These are phyloP conservation scores for Ophidiomyces ophidiicola DNA, from an alignment of 2,329 filamentous ascomycete species.

Conservation along the genomic window DNA sequence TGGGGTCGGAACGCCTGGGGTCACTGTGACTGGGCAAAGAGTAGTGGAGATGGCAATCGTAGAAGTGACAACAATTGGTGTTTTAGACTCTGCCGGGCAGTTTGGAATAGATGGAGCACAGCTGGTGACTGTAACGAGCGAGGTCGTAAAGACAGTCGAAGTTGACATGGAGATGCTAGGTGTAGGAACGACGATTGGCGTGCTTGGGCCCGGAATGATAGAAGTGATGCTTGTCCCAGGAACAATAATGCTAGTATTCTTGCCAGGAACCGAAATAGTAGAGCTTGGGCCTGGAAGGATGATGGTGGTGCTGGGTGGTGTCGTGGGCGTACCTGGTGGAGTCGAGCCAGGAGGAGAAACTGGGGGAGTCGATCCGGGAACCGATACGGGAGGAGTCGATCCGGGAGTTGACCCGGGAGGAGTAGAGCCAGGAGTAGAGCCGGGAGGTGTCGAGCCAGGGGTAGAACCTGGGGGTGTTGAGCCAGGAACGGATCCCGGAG, in stretches of 20 bases:
- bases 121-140: conserved; percentile 30
- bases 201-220: conserved; percentile 1
- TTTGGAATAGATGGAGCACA: conserved; percentile 32
- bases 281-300: background rate
- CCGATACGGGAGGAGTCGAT: background rate
- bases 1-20: conserved; percentile 7
- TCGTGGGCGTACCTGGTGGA: background rate
- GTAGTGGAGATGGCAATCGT: conserved; percentile 49
- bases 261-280: background rate
- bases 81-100: conserved; percentile 42
- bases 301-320: conserved; percentile 3
- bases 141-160: conserved; percentile 30
- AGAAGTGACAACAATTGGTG: conserved; percentile 40
- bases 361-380: conserved; percentile 1
- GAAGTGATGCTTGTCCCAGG: conserved; percentile 1
- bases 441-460: conserved; percentile 51
- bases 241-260: background rate
- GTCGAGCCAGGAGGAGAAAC: background rate
- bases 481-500: conserved; percentile 30
- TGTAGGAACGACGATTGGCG: background rate
- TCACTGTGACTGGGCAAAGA: conserved; percentile 40
- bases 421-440: background rate
- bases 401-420: background rate
- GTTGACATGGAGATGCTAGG: conserved; percentile 19
- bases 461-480: conserved; percentile 80